Percentiles rank a stretch among this genome's conserved stretches.
phyloP scores from a whole-genome alignment of 176 grass and related monocot genomes.

The Lolium rigidum region DNA sequence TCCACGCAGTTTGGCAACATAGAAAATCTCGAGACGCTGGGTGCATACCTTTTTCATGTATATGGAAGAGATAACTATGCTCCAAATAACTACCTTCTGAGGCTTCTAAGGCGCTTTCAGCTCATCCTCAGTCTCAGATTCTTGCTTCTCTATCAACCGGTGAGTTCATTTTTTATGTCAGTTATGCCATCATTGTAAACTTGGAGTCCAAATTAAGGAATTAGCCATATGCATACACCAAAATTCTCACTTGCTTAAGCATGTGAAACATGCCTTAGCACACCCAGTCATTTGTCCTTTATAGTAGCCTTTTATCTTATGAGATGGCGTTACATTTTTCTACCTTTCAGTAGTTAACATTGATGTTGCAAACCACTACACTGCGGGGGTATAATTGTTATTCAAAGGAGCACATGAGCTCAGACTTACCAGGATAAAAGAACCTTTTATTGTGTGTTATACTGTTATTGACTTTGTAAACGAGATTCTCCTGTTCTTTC shows the following conservation, averaged over 20 bases:
- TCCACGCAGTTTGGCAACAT: not conserved
- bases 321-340: not conserved
- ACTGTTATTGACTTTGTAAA: not conserved
- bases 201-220: not conserved
- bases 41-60: not conserved
- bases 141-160: not conserved
- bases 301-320: not conserved
- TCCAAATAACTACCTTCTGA: not conserved
- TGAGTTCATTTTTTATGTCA: slow-evolving; percentile 5
- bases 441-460: not conserved
- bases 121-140: not conserved
- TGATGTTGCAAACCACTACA: not conserved
- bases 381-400: not conserved
- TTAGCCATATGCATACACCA: not conserved
- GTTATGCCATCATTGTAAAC: not conserved
- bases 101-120: not conserved
- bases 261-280: not conserved
- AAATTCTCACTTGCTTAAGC: not conserved
- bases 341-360: not conserved
- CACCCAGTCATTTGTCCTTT: not conserved
- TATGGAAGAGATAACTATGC: not conserved
- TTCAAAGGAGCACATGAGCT: not conserved
- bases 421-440: not conserved
- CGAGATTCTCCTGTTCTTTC: not conserved
- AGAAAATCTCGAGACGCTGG: not conserved